Evolutionary conservation across 352 stramenopile genomes (phyloP).

Genomic region (Pythium periplocum): DNA sequence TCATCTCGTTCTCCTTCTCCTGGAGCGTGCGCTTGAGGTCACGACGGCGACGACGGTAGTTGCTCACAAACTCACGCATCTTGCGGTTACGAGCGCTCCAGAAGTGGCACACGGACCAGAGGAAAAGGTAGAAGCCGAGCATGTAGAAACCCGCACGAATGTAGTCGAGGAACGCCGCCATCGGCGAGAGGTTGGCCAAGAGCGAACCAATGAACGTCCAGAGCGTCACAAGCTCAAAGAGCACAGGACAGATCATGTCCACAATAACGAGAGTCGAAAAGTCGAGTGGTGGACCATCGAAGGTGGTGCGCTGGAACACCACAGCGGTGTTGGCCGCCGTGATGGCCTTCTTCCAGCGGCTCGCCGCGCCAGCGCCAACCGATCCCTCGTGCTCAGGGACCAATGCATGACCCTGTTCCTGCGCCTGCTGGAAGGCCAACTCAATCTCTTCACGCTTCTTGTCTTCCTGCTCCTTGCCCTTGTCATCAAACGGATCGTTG

Average conservation of each 20-base stretch:
- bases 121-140: slow-evolving; percentile 55
- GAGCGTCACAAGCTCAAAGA: slow-evolving; percentile 78
- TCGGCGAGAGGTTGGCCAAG: slow-evolving; percentile 53
- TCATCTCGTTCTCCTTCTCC: slow-evolving; percentile 77
- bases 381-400: slow-evolving; percentile 13
- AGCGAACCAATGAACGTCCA: slow-evolving; percentile 58
- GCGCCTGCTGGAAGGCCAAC: slow-evolving; percentile 43
- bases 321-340: slow-evolving; percentile 58
- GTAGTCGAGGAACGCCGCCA: slow-evolving; percentile 78
- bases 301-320: slow-evolving; percentile 72
- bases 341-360: slow-evolving; percentile 72
- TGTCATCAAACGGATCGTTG: slow-evolving; percentile 72
- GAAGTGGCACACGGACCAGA: slow-evolving; percentile 85
- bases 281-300: slow-evolving; percentile 74
- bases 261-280: slow-evolving; percentile 83
- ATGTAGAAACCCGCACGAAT: slow-evolving; percentile 79
- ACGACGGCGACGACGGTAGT: slow-evolving; percentile 73
- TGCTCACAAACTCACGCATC: slow-evolving; percentile 87
- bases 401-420: slow-evolving; percentile 21
- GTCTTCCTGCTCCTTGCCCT: slow-evolving; percentile 70
- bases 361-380: slow-evolving; percentile 19
- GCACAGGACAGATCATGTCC: slow-evolving; percentile 73
- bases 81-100: slow-evolving; percentile 80
- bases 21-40: slow-evolving; percentile 67
- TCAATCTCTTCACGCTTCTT: slow-evolving; percentile 59